phyloP scores from a whole-genome alignment of 257 asterid genomes.

The Schizonepeta tenuifolia region DNA sequence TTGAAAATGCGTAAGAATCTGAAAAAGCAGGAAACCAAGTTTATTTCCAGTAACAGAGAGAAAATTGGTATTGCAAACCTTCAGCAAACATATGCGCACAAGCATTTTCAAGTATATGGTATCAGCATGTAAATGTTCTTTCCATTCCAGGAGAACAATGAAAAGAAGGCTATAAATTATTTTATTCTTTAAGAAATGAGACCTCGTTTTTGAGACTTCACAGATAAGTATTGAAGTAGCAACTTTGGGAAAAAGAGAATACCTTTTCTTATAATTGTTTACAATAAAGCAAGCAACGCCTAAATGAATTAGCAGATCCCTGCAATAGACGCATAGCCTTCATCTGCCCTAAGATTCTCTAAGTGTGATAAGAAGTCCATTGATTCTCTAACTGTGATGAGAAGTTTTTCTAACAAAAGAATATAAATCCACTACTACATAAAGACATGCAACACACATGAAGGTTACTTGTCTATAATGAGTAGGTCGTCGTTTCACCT shows the following conservation, averaged over 20 bases:
- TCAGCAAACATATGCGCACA: background rate
- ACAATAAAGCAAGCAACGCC: background rate
- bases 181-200: background rate
- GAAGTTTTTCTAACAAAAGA: background rate
- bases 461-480: background rate
- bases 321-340: conserved; percentile 2
- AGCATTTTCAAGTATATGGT: background rate
- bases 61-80: background rate
- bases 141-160: background rate
- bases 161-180: background rate
- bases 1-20: background rate
- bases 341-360: background rate
- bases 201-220: background rate
- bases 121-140: conserved; percentile 11
- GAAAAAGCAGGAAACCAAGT: background rate
- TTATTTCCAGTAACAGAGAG: background rate
- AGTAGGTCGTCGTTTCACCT: background rate
- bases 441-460: background rate
- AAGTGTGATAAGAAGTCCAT: background rate
- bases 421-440: background rate
- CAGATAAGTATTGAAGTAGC: background rate
- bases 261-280: background rate
- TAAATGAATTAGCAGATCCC: background rate
- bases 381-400: background rate
- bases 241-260: background rate